A percentile compares a stretch with the other conserved stretches of the same genome.
Conservation (phyloP, 2,329 filamentous ascomycete species). For the Spiromastix sp. region DNA sequence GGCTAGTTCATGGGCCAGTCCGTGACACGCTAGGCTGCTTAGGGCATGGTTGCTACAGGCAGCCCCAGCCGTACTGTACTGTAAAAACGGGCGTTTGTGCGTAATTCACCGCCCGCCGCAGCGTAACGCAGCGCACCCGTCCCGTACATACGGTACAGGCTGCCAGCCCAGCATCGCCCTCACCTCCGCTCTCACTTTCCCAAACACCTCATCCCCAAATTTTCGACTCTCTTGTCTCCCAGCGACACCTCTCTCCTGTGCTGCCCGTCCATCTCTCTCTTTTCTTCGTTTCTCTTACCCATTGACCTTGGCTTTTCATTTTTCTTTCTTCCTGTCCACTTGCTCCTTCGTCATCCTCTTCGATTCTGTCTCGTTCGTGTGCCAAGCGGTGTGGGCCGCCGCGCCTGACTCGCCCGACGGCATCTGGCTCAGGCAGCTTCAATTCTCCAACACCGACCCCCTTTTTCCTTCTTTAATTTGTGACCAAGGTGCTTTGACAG, state of each 20-base stretch:
- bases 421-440: conserved; percentile 12
- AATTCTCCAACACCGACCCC: not conserved
- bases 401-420: conserved; percentile 16
- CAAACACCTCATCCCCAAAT: not conserved
- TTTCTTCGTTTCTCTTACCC: no score
- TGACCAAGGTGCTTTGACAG: conserved; percentile 1
- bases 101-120: no score
- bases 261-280: not conserved
- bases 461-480: no score
- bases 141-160: conserved; percentile 1
- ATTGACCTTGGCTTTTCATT: no score
- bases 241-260: conserved; percentile 5
- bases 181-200: not conserved
- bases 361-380: conserved; percentile 6
- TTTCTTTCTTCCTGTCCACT: conserved; percentile 6
- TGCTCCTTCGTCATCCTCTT: conserved; percentile 7
- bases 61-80: no score
- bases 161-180: not conserved
- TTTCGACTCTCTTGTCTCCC: not conserved
- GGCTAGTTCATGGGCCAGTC: not conserved
- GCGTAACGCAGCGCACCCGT: no score
- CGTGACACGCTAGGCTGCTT: not conserved
- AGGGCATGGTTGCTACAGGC: not conserved
- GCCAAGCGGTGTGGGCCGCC: conserved; percentile 27
- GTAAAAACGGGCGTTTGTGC: no score